Base-by-base conservation (phyloP, 345 rosid genomes). In the Iberis pinnata region DNA sequence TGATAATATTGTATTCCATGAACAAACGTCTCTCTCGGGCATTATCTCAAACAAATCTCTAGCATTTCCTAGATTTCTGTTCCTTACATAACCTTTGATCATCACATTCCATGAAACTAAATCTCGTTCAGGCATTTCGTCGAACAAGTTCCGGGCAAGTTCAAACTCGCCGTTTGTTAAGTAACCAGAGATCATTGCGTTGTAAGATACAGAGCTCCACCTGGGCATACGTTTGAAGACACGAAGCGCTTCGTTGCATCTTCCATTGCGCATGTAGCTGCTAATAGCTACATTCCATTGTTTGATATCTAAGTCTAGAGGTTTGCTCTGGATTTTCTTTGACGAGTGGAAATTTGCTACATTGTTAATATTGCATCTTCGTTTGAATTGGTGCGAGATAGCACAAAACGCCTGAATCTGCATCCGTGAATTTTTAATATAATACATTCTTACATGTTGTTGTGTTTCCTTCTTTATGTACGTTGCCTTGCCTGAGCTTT, bases 1-100 rank as follows among this genome's bases (percentile, higher is more conserved):
- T 0, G 89, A 72, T 38, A 83, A 71, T 71, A 86, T 81, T 37
- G 93, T 81, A 13, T 81, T 81, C 86, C 86, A 83, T 19, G 86
- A 78, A 60, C 79, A 80, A 43, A 76, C 65, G 68, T 83, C 80
- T 53, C 64, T 79, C 63, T 62, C 75, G 4, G 88, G 80, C 75
- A 70, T 83, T 50, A 56, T 72, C 52, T 32, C 56, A 66, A 86
- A 86, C 49, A 79, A 62, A 20, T 55, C 50, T 65, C 74, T 58
- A n/a, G 76, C 80, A 51, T 70, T 71, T n/a, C 65, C 68, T 31
- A 84, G 73, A 52, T 72, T 71, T 36, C 82, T 82, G 15, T 52
- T 73, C 71, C 85, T 50, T 43, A 83, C 67, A 59, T 78, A 81
- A 20, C 96, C 84, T 20, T 79, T 60, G 3, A 84, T 76, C 80